Evolutionary conservation across 306 rosid species (phyloP).

Genomic region (Herpetospermum pedunculosum): DNA sequence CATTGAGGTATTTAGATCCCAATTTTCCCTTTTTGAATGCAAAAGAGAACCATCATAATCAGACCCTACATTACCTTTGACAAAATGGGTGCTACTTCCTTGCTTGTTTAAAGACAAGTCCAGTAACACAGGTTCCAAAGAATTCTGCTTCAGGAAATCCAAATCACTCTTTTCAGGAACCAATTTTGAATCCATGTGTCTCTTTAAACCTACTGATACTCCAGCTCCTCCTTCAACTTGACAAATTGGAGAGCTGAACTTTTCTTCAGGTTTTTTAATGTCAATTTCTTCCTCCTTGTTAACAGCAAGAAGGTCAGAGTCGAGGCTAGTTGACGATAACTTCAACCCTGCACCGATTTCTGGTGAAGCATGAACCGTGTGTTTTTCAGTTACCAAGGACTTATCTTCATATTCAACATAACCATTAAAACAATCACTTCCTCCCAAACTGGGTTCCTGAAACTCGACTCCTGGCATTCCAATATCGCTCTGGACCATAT

Average conservation of each 20-base stretch:
- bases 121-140: slow-evolving; percentile 35
- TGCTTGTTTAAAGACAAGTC: slow-evolving; percentile 57
- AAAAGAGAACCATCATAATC: slow-evolving; percentile 14
- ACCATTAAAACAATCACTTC: slow-evolving; percentile 22
- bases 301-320: slow-evolving; percentile 11
- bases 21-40: slow-evolving; percentile 61
- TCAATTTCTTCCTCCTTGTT: slow-evolving; percentile 22
- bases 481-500: slow-evolving; percentile 19
- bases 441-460: slow-evolving; percentile 18
- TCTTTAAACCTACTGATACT: slow-evolving; percentile 37
- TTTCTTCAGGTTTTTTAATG: slow-evolving; percentile 21
- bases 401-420: slow-evolving; percentile 26
- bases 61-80: slow-evolving; percentile 19
- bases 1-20: slow-evolving; percentile 97
- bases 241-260: slow-evolving; percentile 25
- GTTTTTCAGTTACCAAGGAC: slow-evolving; percentile 17
- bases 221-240: slow-evolving; percentile 27
- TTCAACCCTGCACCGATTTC: slow-evolving; percentile 36
- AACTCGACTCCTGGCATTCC: slow-evolving; percentile 23
- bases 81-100: slow-evolving; percentile 22
- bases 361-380: slow-evolving; percentile 15
- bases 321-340: slow-evolving; percentile 36
- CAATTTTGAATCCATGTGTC: slow-evolving; percentile 23
- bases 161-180: slow-evolving; percentile 14
- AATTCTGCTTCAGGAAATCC: slow-evolving; percentile 17